Evolutionary conservation across 2,329 filamentous ascomycete species (phyloP).

Genomic region (Talaromyces funiculosus): DNA sequence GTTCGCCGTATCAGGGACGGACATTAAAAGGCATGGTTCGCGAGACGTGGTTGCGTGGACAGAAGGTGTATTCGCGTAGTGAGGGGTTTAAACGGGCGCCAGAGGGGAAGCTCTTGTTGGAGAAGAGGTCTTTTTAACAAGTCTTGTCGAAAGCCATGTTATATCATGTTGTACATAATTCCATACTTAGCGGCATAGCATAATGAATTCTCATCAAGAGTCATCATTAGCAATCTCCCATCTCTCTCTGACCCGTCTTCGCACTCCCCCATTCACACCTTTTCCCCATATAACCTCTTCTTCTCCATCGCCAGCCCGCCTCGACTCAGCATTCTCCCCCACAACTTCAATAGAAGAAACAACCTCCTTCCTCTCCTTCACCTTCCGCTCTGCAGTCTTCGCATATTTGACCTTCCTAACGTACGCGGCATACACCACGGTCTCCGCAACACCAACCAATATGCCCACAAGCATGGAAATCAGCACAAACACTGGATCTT

Average conservation of each 20-base stretch:
- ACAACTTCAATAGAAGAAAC: conserved; percentile 14
- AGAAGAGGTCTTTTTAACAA: conserved; percentile 21
- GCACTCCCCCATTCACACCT: conserved; percentile 36
- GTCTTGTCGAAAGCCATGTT: neutral
- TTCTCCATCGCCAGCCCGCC: conserved; percentile 13
- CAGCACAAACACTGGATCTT: conserved; percentile 34
- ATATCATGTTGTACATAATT: neutral
- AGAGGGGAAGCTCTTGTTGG: conserved; percentile 35
- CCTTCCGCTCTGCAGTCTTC: conserved; percentile 31
- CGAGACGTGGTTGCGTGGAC: conserved; percentile 80
- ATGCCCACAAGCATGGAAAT: conserved; percentile 37
- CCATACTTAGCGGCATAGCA: neutral
- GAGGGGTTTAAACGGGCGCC: conserved; percentile 36
- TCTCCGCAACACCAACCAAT: conserved; percentile 43
- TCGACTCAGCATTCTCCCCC: conserved; percentile 12
- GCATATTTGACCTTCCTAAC: conserved; percentile 39
- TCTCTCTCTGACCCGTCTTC: conserved; percentile 36
- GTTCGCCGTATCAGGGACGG: conserved; percentile 82
- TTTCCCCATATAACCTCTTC: conserved; percentile 40
- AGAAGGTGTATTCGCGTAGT: conserved; percentile 66
- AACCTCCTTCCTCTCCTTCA: conserved; percentile 37
- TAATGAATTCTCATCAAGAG: neutral
- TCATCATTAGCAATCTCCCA: conserved; percentile 22
- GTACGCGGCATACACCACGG: conserved; percentile 44
- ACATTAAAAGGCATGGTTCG: conserved; percentile 69